Evolutionary conservation across 257 asterid genomes (phyloP).

Genomic region (Fraxinus americana): DNA sequence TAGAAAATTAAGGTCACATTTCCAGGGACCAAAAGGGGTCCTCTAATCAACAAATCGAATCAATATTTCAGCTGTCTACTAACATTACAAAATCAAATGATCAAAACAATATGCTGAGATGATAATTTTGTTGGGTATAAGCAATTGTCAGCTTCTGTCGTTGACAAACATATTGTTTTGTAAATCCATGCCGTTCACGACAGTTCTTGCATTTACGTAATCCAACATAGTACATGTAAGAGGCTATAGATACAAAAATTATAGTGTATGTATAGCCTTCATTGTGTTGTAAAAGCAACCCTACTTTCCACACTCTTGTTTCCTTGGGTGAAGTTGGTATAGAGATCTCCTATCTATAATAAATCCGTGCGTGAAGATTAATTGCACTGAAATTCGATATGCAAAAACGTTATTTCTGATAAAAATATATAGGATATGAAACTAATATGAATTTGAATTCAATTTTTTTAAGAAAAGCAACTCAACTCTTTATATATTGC

Average conservation of each 20-base stretch:
- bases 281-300: constrained; percentile 19
- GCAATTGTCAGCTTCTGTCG: constrained; percentile 42
- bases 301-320: neutral
- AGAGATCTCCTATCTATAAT: constrained; percentile 8
- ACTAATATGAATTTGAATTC: too few species aligned
- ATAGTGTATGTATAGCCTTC: neutral
- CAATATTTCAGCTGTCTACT: constrained; percentile 19
- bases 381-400: neutral
- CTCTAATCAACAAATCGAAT: constrained; percentile 14
- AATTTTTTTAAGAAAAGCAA: too few species aligned
- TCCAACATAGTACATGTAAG: constrained; percentile 30
- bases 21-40: constrained; percentile 10
- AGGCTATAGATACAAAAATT: neutral
- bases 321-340: constrained; percentile 14
- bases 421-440: too few species aligned
- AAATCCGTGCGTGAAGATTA: too few species aligned
- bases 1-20: constrained; percentile 3
- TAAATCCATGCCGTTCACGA: constrained; percentile 28
- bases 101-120: neutral
- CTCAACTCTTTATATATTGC: too few species aligned
- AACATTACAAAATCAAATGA: constrained; percentile 28
- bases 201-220: constrained; percentile 19
- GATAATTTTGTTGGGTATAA: neutral
- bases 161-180: constrained; percentile 27
- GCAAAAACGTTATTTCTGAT: too few species aligned